phyloP scores from a whole-genome alignment of 306 rosid species.

The barrel medic (Medicago truncatula) region MtrunA17r5.0-ANR NC_053049.1:47006501-47007000 shows the following conservation, averaged over 20 bases:
- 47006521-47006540: too few relatives aligned
- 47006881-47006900: too few relatives aligned
- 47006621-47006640: constrained; percentile 3
- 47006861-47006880: constrained; percentile 9
- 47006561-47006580: too few relatives aligned
- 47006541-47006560: too few relatives aligned
- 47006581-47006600: too few relatives aligned
- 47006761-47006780: neutral
- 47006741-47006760: neutral
- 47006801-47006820: neutral
- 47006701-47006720: constrained; percentile 85
- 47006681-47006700: constrained; percentile 65
- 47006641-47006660: constrained; percentile 37
- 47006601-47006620: constrained; percentile 11
- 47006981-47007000: too few relatives aligned
- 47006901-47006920: too few relatives aligned
- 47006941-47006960: too few relatives aligned
- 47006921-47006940: too few relatives aligned
- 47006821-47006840: neutral
- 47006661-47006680: constrained; percentile 67
- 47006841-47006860: constrained; percentile 11
- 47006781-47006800: neutral
- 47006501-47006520: too few relatives aligned
- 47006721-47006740: constrained; percentile 53
- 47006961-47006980: too few relatives aligned